Evolutionary conservation across 441 rosid species (phyloP).

Genomic region (Brassica balearica): DNA sequence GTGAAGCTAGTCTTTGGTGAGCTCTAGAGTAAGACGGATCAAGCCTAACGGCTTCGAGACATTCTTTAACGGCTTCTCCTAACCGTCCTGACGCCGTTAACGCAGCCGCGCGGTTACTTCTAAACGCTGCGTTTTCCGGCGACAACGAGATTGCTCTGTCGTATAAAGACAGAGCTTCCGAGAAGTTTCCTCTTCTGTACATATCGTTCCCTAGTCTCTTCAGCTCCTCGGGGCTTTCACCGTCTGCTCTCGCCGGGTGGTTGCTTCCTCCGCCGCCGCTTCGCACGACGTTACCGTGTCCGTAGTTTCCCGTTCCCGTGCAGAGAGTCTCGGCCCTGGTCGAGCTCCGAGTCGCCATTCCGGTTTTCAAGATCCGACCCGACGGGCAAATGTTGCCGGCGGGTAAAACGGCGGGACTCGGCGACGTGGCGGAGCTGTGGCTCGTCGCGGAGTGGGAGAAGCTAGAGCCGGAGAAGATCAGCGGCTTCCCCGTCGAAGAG

Average conservation of each 20-base stretch:
- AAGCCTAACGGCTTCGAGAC: conserved; percentile 65
- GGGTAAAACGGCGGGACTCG: conserved; percentile 51
- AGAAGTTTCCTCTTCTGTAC: conserved; percentile 59
- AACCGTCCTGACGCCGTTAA: conserved; percentile 60
- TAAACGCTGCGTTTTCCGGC: conserved; percentile 62
- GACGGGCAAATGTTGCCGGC: conserved; percentile 78
- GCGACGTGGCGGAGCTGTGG: conserved; percentile 34
- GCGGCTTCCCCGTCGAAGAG: conserved; percentile 66
- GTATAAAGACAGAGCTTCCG: conserved; percentile 58
- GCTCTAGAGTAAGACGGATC: conserved; percentile 66
- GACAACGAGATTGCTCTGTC: conserved; percentile 61
- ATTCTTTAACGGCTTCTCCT: conserved; percentile 65
- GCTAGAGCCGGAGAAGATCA: conserved; percentile 68
- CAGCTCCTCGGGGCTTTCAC: conserved; percentile 57
- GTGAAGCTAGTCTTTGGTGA: conserved; percentile 66
- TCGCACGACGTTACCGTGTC: conserved; percentile 68
- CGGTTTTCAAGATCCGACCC: conserved; percentile 70
- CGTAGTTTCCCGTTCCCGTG: conserved; percentile 66
- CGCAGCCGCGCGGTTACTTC: conserved; percentile 75
- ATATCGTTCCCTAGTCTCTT: conserved; percentile 66
- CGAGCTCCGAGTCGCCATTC: conserved; percentile 47
- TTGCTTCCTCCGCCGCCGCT: conserved; percentile 33
- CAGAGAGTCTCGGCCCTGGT: conserved; percentile 54
- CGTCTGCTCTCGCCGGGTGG: neutral
- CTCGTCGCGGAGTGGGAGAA: conserved; percentile 30